Base-by-base conservation (phyloP, 371 early-diverging fungal species). In the Thermomucor indicae-seudaticae region DNA sequence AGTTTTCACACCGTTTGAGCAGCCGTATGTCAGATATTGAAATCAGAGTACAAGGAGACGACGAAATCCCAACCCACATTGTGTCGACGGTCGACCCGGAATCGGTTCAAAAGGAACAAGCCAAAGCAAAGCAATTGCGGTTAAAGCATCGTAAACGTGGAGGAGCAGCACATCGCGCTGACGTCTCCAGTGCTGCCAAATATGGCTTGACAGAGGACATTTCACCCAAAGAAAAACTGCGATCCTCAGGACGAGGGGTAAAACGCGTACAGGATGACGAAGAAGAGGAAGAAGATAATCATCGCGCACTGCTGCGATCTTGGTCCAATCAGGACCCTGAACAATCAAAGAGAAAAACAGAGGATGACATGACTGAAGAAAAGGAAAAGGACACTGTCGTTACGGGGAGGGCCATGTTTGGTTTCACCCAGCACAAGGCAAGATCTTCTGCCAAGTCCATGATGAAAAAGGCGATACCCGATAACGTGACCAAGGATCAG, bases 61-160 rank as follows among this genome's bases (percentile, higher is more conserved):
- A 78, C 25, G 78, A 75, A 49, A 80, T 80, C 32, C 68, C 72
- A 8, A 53, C 60, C 1, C 80, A 80, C 46, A 78, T 82, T 60
- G 62, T 61, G 29, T 66, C 64, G 19, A 53, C 34, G 6, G 76
- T 80, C 12, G 57, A 63, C 23, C 16, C 29, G 1, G 55, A 63
- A 41, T 49, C 66, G 25, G 54, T 64, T 1, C 56, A 65, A 19
- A 22, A 45, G 22, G 83, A 81, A 54, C 58, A 70, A 7, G 48
- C 61, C 11, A 34, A 78, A 17, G 74, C 69, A 8, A 65, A 57
- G 30, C 20, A 41, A 22, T 51, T 35, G 6, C 55, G 58, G 40
- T 12, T 52, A 19, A 54, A 54, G 1, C 50, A 62, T 2, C 30
- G 53, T 37, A 58, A 60, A 3, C 17, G 30, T 12, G 46, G 16